These are phyloP conservation scores for Leptomonas seymouri DNA, from an alignment of 208 protist genomes.

Conservation along the genomic window DNA sequence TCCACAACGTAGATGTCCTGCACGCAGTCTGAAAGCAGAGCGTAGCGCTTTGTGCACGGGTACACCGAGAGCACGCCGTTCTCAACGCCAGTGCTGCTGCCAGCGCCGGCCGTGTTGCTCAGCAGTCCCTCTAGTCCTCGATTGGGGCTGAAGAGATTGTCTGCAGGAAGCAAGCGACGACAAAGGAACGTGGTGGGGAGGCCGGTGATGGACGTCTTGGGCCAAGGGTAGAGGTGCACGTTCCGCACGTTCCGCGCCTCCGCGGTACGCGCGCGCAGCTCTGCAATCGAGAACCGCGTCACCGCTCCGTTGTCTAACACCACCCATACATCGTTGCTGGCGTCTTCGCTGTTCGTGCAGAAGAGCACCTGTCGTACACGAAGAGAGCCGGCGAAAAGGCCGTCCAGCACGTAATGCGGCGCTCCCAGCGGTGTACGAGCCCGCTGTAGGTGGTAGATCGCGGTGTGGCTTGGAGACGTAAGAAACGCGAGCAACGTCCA, in stretches of 20 bases:
- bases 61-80: conserved; percentile 13
- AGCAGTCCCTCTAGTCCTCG: not conserved
- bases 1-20: conserved; percentile 69
- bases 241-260: conserved; percentile 9
- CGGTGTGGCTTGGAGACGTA: conserved; percentile 19
- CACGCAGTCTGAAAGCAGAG: conserved; percentile 57
- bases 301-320: conserved; percentile 22
- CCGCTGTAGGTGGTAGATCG: conserved; percentile 27
- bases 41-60: conserved; percentile 49
- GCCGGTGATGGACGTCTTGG: conserved; percentile 10
- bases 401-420: conserved; percentile 27
- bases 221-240: conserved; percentile 15
- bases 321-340: conserved; percentile 29
- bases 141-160: conserved; percentile 13
- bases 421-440: conserved; percentile 9
- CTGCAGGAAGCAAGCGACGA: conserved; percentile 23
- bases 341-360: conserved; percentile 30
- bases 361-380: conserved; percentile 31
- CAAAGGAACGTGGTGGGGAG: conserved; percentile 27
- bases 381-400: conserved; percentile 19
- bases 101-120: not conserved
- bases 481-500: conserved; percentile 25
- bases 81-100: not conserved
- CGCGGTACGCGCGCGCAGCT: conserved; percentile 7
- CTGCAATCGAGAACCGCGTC: conserved; percentile 15